Evolutionary conservation across 1,284 basidiomycete species (phyloP), one percentile per base, ranked within the genome.

Genomic region (Ustilago cynodontis): DNA sequence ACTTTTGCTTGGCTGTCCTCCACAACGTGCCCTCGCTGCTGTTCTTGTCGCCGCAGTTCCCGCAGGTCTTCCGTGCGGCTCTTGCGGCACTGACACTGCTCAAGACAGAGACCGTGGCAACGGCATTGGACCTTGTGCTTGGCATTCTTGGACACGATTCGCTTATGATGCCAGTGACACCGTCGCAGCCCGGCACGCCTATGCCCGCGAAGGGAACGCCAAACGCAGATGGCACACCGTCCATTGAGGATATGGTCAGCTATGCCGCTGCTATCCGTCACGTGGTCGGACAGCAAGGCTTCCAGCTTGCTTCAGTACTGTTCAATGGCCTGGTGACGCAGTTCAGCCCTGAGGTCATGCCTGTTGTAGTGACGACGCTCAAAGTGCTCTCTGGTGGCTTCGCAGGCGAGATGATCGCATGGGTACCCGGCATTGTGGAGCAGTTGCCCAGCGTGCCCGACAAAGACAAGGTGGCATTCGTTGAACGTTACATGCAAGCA

Each of bases 331-430:
- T 98, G 18, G 91, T 94, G 8, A 66, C 77, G 31, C 65, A 76
- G 35, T 98, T 95, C 86, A 93, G 93, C 2, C 94, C 95, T 80
- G 95, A 98, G 71, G 89, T 91, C 1, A 89, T 92, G 29, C 90
- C 92, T 8, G 86, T 89, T 50, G 91, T 95, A 35, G 90, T 94
- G 50, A 91, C 91, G 2, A 91, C 97, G 73, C 89, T 98, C 82
- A 90, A 93, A 37, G 88, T 91, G 31, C 85, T 95, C 52, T 90
- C 91, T 31, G 87, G 88, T 31, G 85, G 91, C 14, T 93, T 92
- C 89, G 89, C 92, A 0, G 85, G 88, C 8, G 90, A 92, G 82
- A 86, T 95, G 59, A 87, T 92, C 20, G 84, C 88, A 11, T 96
- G 94, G 92, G 86, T 95, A 16, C 90, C 91, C 2, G 86, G 89